A percentile compares a stretch with the other conserved stretches of the same genome.
phyloP scores from a whole-genome alignment of 2,329 filamentous ascomycete species.

The Lasiodiplodia hormozganensis region DNA sequence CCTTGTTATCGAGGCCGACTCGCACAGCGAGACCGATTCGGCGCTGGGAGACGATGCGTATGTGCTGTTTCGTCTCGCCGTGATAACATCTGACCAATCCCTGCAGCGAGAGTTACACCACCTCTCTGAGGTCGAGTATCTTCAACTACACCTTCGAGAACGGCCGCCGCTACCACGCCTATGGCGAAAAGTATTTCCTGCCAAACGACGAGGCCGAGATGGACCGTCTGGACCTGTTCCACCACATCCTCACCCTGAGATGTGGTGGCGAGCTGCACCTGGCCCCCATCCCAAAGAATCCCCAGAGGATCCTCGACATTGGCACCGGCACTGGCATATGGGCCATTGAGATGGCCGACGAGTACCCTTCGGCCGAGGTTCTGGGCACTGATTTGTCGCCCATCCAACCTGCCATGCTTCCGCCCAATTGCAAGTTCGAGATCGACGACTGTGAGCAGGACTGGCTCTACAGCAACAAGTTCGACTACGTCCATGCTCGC shows the following conservation, averaged over 20 bases:
- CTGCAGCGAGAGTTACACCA: constrained; percentile 24
- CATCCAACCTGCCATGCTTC: constrained; percentile 57
- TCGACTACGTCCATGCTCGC: constrained; percentile 65
- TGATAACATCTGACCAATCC: neutral
- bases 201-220: constrained; percentile 54
- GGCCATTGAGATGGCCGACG: constrained; percentile 42
- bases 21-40: constrained; percentile 17
- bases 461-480: constrained; percentile 43
- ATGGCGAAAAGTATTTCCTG: constrained; percentile 34
- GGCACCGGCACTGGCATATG: constrained; percentile 30
- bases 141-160: constrained; percentile 39
- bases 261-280: constrained; percentile 45
- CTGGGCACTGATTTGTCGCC: constrained; percentile 58
- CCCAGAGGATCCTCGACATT: constrained; percentile 42
- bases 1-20: constrained; percentile 17
- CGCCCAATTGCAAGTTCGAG: constrained; percentile 55
- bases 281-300: constrained; percentile 37
- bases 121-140: constrained; percentile 35
- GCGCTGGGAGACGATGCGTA: constrained; percentile 24
- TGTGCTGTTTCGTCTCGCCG: neutral
- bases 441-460: constrained; percentile 58
- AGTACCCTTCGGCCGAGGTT: constrained; percentile 42
- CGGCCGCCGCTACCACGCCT: constrained; percentile 30
- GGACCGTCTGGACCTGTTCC: constrained; percentile 54
- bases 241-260: constrained; percentile 49